These are phyloP conservation scores for Penicillium aurantiogriseum DNA, from an alignment of 2,329 filamentous ascomycete genomes.

Conservation along the genomic window DNA sequence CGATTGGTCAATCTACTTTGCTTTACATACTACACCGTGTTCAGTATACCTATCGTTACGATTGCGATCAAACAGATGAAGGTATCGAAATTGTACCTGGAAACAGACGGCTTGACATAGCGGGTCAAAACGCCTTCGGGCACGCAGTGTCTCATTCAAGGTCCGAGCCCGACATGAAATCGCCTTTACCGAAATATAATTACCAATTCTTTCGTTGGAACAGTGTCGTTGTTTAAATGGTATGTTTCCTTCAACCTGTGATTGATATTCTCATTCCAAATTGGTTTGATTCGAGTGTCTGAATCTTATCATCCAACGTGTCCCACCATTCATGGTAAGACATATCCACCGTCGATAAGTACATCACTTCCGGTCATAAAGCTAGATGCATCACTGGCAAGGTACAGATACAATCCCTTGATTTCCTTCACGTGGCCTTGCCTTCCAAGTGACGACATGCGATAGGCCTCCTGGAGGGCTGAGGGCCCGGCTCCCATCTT, in stretches of 20 bases:
- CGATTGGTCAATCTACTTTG: neutral
- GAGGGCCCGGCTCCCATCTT: slow-evolving; percentile 52
- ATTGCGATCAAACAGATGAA: neutral
- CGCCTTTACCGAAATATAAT: neutral
- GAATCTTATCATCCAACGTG: neutral
- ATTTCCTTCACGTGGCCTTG: slow-evolving; percentile 39
- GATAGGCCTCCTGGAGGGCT: slow-evolving; percentile 46
- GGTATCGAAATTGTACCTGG: neutral
- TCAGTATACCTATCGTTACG: neutral
- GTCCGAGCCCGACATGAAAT: neutral
- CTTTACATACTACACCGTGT: neutral
- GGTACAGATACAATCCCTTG: slow-evolving; percentile 45
- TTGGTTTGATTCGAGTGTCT: neutral
- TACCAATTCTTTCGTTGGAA: neutral
- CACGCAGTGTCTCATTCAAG: neutral
- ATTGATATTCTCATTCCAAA: neutral
- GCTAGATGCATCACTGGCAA: slow-evolving; percentile 48
- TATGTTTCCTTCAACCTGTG: neutral
- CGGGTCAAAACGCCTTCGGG: neutral
- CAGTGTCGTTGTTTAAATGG: neutral
- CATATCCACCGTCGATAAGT: slow-evolving; percentile 52
- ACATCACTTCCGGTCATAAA: slow-evolving; percentile 52
- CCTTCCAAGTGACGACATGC: slow-evolving; percentile 49
- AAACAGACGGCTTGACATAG: neutral
- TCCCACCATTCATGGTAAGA: slow-evolving; percentile 21